Evolutionary conservation across 805 yeast species (phyloP).

Genomic region (Ogataea sp.): DNA sequence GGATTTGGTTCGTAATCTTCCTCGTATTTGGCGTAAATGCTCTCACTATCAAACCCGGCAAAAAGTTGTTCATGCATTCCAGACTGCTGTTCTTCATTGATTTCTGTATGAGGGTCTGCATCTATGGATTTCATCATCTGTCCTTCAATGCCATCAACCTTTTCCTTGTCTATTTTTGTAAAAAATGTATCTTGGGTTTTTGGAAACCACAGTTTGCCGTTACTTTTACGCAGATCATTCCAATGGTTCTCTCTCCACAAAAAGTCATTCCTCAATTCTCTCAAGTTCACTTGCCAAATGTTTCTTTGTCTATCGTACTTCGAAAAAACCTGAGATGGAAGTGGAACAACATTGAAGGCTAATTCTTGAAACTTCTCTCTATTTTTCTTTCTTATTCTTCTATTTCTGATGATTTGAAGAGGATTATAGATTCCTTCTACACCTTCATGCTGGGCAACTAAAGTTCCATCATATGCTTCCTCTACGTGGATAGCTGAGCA

Average conservation of each 20-base stretch:
- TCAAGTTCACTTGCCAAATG: constrained; percentile 58
- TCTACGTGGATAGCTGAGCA: constrained; percentile 22
- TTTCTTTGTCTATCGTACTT: constrained; percentile 33
- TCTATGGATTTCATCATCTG: too few relatives aligned
- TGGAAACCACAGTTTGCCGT: constrained; percentile 49
- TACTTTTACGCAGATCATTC: constrained; percentile 37
- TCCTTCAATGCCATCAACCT: constrained; percentile 1
- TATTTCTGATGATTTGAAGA: constrained; percentile 69
- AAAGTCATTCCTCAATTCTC: constrained; percentile 49
- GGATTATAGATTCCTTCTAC: constrained; percentile 76
- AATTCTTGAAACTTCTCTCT: constrained; percentile 38
- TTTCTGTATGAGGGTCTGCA: too few relatives aligned
- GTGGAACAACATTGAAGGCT: constrained; percentile 41
- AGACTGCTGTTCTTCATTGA: too few relatives aligned
- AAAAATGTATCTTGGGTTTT: too few relatives aligned
- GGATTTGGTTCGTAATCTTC: constrained; percentile 5
- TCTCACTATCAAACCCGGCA: constrained; percentile 20
- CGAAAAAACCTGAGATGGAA: constrained; percentile 61
- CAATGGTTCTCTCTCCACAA: constrained; percentile 53
- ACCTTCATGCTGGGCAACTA: constrained; percentile 28
- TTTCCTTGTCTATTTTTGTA: constrained; percentile 4
- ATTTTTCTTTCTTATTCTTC: constrained; percentile 47
- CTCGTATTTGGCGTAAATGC: constrained; percentile 12
- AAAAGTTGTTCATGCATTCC: constrained; percentile 18
- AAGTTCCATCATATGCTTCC: constrained; percentile 6